Evolutionary conservation across 371 early-diverging fungal genomes (phyloP).

Genomic region (Umbelopsis sp.): DNA sequence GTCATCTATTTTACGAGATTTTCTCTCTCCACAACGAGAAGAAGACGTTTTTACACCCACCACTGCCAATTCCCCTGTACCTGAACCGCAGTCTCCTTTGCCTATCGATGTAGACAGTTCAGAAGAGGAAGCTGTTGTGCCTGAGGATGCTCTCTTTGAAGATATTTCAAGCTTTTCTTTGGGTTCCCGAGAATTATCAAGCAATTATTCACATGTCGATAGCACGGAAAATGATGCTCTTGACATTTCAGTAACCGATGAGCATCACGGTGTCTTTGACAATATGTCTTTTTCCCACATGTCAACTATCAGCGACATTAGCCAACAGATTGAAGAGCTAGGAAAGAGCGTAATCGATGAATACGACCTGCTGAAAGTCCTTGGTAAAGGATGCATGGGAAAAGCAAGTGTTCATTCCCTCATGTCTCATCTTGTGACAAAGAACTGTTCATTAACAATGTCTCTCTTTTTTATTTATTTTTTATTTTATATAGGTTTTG

Average conservation of each 20-base stretch:
- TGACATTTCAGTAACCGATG: background rate
- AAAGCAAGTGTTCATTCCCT: slow-evolving; percentile 52
- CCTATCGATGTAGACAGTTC: background rate
- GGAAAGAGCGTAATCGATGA: slow-evolving; percentile 42
- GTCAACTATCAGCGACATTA: slow-evolving; percentile 36
- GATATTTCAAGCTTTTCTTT: slow-evolving; percentile 14
- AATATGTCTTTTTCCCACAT: background rate
- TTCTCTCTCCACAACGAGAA: slow-evolving; percentile 51
- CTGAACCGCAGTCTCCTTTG: slow-evolving; percentile 3
- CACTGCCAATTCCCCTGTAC: background rate
- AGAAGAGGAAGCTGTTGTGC: slow-evolving; percentile 5
- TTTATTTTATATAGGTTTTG: slow-evolving; percentile 44
- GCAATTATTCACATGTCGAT: background rate
- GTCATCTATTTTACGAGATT: slow-evolving; percentile 51
- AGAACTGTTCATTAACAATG: background rate
- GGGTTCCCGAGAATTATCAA: slow-evolving; percentile 1
- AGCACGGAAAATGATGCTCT: background rate
- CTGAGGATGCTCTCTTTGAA: background rate
- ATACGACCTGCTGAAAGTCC: slow-evolving; percentile 65
- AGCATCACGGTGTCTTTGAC: background rate
- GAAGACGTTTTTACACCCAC: slow-evolving; percentile 29
- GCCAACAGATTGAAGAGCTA: background rate
- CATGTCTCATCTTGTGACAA: background rate
- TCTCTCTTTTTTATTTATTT: too few species aligned
- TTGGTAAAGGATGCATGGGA: slow-evolving; percentile 81